Percentiles rank a stretch among this genome's conserved stretches.
Conservation (phyloP, 2,329 filamentous ascomycete genomes). For the Neocucurbitaria cava region DNA sequence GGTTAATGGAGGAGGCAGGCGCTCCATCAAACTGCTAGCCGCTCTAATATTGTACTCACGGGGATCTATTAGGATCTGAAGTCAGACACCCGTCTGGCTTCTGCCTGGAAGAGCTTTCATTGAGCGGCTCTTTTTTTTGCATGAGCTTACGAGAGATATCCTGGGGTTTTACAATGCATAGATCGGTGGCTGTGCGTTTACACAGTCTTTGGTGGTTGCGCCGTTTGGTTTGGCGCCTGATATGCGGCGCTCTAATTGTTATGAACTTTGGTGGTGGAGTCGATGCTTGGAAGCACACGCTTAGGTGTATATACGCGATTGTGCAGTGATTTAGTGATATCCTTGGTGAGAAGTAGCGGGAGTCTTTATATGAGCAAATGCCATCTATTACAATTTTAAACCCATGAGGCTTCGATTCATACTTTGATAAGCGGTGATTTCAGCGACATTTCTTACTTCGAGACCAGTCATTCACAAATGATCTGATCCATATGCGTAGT, state of each 20-base stretch:
- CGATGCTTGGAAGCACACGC: slow-evolving; percentile 6
- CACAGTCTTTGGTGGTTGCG: slow-evolving; percentile 13
- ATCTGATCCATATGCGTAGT: too few species aligned
- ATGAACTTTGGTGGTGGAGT: slow-evolving; percentile 1
- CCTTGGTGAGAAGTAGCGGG: slow-evolving; percentile 10
- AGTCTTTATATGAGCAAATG: slow-evolving; percentile 13
- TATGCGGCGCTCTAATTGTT: slow-evolving; percentile 1
- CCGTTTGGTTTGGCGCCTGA: slow-evolving; percentile 3
- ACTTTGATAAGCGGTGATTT: neutral
- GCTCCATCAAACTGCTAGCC: slow-evolving; percentile 43
- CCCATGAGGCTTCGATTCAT: neutral
- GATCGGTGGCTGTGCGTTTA: slow-evolving; percentile 9
- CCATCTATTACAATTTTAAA: slow-evolving; percentile 5
- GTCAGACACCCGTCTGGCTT: slow-evolving; percentile 22
- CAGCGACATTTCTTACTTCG: too few species aligned
- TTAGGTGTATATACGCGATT: slow-evolving; percentile 14
- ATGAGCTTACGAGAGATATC: slow-evolving; percentile 42
- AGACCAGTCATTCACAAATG: too few species aligned
- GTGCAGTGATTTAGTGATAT: slow-evolving; percentile 15
- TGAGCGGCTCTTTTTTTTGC: slow-evolving; percentile 14
- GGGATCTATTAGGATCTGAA: slow-evolving; percentile 14
- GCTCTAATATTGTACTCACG: slow-evolving; percentile 32
- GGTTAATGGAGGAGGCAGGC: slow-evolving; percentile 48
- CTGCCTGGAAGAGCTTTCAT: slow-evolving; percentile 6
- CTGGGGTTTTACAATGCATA: slow-evolving; percentile 17